phyloP scores from a whole-genome alignment of 805 yeast genomes.

The Kodamaea kakaduensis region DNA sequence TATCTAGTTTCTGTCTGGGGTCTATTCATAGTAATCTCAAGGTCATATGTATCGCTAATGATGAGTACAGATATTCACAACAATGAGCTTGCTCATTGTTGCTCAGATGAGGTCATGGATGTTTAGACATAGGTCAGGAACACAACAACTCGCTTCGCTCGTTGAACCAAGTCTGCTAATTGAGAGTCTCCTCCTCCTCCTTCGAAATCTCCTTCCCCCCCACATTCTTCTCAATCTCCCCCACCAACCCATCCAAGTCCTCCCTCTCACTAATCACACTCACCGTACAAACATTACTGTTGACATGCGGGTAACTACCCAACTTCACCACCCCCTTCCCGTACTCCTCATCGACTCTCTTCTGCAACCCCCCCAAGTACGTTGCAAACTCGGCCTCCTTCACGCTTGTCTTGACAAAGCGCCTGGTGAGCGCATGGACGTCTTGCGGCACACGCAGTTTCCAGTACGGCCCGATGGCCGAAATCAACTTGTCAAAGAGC shows the following conservation, averaged over 20 bases:
- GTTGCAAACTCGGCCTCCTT: slow-evolving; percentile 71
- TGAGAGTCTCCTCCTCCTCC: slow-evolving; percentile 47
- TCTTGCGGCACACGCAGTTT: slow-evolving; percentile 21
- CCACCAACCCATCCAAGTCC: slow-evolving; percentile 43
- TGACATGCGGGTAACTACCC: slow-evolving; percentile 83
- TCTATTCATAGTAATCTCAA: too few relatives aligned
- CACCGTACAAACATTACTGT: slow-evolving; percentile 60
- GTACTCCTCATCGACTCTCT: slow-evolving; percentile 20
- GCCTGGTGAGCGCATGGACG: slow-evolving; percentile 31
- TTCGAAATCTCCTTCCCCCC: slow-evolving; percentile 47
- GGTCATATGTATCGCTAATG: too few relatives aligned
- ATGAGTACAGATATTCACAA: too few relatives aligned
- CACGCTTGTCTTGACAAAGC: slow-evolving; percentile 56
- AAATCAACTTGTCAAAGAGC: slow-evolving; percentile 55
- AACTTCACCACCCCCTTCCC: slow-evolving; percentile 50
- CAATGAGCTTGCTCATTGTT: too few relatives aligned
- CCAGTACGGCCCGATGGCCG: slow-evolving; percentile 37
- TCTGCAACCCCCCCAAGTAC: slow-evolving; percentile 51
- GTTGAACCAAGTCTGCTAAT: slow-evolving; percentile 24
- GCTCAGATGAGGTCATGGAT: too few relatives aligned
- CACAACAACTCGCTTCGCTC: too few relatives aligned
- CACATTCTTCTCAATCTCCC: slow-evolving; percentile 43
- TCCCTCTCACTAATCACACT: slow-evolving; percentile 60
- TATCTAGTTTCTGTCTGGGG: too few relatives aligned
- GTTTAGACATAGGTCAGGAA: too few relatives aligned